These are phyloP conservation scores for Tuber umbilicatum DNA, from an alignment of 495 filamentous ascomycete genomes.

Conservation along the genomic window DNA sequence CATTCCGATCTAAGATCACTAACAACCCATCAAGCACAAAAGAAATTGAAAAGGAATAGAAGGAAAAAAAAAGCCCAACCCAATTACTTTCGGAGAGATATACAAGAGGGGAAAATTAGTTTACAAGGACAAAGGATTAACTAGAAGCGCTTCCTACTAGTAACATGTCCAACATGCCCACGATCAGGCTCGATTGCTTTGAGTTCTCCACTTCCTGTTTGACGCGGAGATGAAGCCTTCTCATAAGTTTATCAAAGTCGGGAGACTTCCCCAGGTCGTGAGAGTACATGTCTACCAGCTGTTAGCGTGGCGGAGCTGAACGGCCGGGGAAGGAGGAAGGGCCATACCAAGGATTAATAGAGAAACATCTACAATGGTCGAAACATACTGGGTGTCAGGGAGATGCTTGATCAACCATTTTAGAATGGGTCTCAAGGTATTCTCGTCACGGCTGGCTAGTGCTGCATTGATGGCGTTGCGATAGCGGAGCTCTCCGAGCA, in stretches of 20 bases:
- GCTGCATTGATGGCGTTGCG: slow-evolving; percentile 79
- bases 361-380: slow-evolving; percentile 68
- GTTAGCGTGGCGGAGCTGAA: neutral
- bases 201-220: slow-evolving; percentile 70
- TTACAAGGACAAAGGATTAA: neutral
- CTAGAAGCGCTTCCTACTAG: slow-evolving; percentile 40
- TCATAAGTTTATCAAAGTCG: slow-evolving; percentile 62
- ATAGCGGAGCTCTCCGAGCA: slow-evolving; percentile 77
- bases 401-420: slow-evolving; percentile 76
- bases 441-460: slow-evolving; percentile 74
- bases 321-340: neutral
- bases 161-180: slow-evolving; percentile 79
- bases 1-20: neutral
- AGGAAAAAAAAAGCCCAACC: neutral
- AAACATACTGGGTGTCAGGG: slow-evolving; percentile 67
- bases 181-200: slow-evolving; percentile 67
- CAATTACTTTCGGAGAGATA: neutral
- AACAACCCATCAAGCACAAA: neutral
- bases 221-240: slow-evolving; percentile 59
- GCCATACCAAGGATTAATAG: slow-evolving; percentile 56
- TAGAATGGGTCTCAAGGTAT: slow-evolving; percentile 70
- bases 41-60: neutral
- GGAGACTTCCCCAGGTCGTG: slow-evolving; percentile 67
- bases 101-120: neutral
- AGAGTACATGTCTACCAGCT: slow-evolving; percentile 64